Evolutionary conservation across 2,329 filamentous ascomycete species (phyloP), one percentile per base, ranked within the genome.

Genomic region (Verticillium zaregamsianum): DNA sequence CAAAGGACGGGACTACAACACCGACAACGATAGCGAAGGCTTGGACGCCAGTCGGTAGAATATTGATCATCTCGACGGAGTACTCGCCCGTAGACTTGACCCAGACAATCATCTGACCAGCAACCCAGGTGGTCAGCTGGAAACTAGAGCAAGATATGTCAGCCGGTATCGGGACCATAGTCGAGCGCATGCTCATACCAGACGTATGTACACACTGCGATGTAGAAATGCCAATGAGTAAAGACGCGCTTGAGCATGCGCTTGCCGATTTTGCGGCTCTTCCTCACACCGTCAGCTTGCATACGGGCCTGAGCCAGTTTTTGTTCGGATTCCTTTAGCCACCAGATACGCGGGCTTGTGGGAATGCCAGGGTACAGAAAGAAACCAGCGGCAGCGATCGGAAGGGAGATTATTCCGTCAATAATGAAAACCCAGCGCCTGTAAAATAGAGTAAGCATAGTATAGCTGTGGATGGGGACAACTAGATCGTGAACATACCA

Each of bases 371-470:
- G 73, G 2, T 75, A 59, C 11, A 76, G 67, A 58, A 73, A 67
- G 60, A 71, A 76, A 0, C 74, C 73, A 0, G 70, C 67, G 3
- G 75, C 58, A 0, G 73, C 73, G 15, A 76, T 70, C 3, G 73
- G 69, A 0, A 74, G 64, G 1, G 76, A 74, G 4, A 78, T 73
- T 3, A 76, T 63, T 0, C 73, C 73, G 32, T 75, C 73, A 8
- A 72, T 72, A 32, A 76, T 72, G 39, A 76, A 76, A 0, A 75
- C 57, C 73, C 73, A 76, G 35, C 73, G 72, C 69, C 59, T 61
- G 28, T 15, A 23, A 11, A 9, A 17, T 4, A 20, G 5, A 14
- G 14, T 20, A 12, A 52, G 45, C 45, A 23, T 20, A 23, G 8
- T 5, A 8, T 12, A 28, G n/a, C 4, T 23, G 45, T 5, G 12